Conservation (phyloP, 495 filamentous ascomycete genomes). For the Thermothielavioides terrestris region DNA sequence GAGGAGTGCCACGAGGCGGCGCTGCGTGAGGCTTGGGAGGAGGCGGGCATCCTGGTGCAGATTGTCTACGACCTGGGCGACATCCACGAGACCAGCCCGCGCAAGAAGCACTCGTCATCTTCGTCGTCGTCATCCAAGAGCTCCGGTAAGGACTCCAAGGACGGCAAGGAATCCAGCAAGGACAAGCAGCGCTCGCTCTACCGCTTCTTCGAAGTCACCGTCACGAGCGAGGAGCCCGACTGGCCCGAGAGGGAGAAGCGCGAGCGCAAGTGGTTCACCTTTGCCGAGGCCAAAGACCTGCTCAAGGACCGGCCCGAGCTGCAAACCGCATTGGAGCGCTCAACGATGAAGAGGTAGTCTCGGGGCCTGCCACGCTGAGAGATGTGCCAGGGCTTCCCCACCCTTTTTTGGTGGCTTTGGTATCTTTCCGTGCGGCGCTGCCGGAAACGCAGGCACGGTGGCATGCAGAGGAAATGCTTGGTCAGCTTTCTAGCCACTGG, state of each 20-base stretch:
- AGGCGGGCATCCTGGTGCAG: slow-evolving; percentile 80
- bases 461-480: not conserved
- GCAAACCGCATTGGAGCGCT: slow-evolving; percentile 73
- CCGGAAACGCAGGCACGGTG: not conserved
- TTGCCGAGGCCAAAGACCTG: slow-evolving; percentile 65
- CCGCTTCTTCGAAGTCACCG: slow-evolving; percentile 80
- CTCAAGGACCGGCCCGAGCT: slow-evolving; percentile 78
- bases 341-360: slow-evolving; percentile 52
- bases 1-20: slow-evolving; percentile 56
- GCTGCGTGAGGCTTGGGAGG: slow-evolving; percentile 90
- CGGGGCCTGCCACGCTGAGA: slow-evolving; percentile 13
- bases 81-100: slow-evolving; percentile 67
- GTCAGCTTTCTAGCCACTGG: not conserved
- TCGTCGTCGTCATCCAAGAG: slow-evolving; percentile 4
- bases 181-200: slow-evolving; percentile 69
- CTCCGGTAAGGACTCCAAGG: slow-evolving; percentile 1
- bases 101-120: slow-evolving; percentile 38
- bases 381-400: not conserved
- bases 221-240: slow-evolving; percentile 68
- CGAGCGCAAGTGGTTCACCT: slow-evolving; percentile 80
- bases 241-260: slow-evolving; percentile 96
- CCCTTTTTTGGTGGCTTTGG: not conserved
- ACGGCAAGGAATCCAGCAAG: slow-evolving; percentile 20
- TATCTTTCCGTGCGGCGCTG: not conserved
- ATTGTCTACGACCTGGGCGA: slow-evolving; percentile 76